These are phyloP conservation scores for Fusarium sp. DNA, from an alignment of 2,329 filamentous ascomycete species.

Conservation along the genomic window DNA sequence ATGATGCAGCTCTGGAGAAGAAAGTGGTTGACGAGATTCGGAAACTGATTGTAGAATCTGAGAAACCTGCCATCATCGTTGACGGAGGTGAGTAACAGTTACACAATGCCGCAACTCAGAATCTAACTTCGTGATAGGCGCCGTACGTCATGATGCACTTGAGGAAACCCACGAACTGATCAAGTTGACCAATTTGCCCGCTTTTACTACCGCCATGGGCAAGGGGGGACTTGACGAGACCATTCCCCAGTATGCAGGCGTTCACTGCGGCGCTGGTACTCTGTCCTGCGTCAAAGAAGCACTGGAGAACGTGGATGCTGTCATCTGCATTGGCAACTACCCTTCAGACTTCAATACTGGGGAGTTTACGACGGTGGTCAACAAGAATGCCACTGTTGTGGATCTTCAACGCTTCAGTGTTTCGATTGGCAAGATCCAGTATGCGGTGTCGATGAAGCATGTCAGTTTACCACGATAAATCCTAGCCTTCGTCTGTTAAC, in stretches of 20 bases:
- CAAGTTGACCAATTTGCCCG: not conserved
- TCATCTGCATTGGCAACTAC: conserved; percentile 6
- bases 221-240: not conserved
- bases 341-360: conserved; percentile 7
- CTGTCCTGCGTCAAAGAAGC: not conserved
- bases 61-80: not conserved
- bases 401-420: not conserved
- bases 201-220: conserved; percentile 4
- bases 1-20: not conserved
- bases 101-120: rapidly evolving
- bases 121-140: not conserved
- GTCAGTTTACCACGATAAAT: not conserved
- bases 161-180: not conserved
- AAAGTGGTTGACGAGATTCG: not conserved
- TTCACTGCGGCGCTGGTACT: conserved; percentile 8
- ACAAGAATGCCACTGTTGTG: not conserved
- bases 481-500: not conserved
- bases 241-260: not conserved
- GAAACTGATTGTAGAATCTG: not conserved
- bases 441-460: not conserved
- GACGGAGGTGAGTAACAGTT: not conserved
- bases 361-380: conserved; percentile 2
- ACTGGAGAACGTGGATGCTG: not conserved
- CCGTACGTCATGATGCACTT: not conserved
- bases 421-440: not conserved